Conservation (phyloP, 495 filamentous ascomycete genomes). For the Platismatia glauca region DNA sequence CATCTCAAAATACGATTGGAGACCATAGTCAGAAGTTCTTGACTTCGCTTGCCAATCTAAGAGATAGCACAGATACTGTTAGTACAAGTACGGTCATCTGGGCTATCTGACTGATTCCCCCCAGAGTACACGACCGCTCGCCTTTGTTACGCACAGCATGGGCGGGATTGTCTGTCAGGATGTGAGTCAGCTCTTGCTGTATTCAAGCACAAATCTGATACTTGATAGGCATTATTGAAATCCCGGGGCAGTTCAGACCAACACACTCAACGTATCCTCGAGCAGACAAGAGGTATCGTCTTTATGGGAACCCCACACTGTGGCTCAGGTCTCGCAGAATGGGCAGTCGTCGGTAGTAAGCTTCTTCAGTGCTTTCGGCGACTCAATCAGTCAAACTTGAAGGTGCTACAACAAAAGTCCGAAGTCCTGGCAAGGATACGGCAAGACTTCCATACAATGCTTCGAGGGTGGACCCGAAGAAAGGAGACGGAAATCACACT, state of each 20-base stretch:
- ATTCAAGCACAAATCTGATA: too few relatives aligned
- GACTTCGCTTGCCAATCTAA: conserved; percentile 8
- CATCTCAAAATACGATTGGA: conserved; percentile 15
- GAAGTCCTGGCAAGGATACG: conserved; percentile 14
- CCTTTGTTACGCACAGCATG: conserved; percentile 36
- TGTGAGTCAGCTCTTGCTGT: conserved; percentile 26
- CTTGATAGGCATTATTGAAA: conserved; percentile 15
- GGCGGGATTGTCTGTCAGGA: conserved; percentile 37
- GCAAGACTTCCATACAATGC: conserved; percentile 18
- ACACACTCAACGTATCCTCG: conserved; percentile 7
- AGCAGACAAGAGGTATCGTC: conserved; percentile 11
- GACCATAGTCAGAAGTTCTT: conserved; percentile 16
- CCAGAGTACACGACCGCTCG: conserved; percentile 31
- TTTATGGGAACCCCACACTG: conserved; percentile 18
- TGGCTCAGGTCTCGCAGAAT: conserved; percentile 11
- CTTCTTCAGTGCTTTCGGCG: conserved; percentile 5
- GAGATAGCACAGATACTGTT: conserved; percentile 13
- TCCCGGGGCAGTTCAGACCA: conserved; percentile 9
- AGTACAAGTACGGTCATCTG: too few relatives aligned
- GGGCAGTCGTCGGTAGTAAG: conserved; percentile 7
- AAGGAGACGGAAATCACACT: not conserved
- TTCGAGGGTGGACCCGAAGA: not conserved
- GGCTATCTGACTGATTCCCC: too few relatives aligned
- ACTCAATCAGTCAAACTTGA: not conserved
- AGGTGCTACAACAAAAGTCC: conserved; percentile 12